Conservation (phyloP, 148 eudicot genomes). For the Euryodendron excelsum region DNA sequence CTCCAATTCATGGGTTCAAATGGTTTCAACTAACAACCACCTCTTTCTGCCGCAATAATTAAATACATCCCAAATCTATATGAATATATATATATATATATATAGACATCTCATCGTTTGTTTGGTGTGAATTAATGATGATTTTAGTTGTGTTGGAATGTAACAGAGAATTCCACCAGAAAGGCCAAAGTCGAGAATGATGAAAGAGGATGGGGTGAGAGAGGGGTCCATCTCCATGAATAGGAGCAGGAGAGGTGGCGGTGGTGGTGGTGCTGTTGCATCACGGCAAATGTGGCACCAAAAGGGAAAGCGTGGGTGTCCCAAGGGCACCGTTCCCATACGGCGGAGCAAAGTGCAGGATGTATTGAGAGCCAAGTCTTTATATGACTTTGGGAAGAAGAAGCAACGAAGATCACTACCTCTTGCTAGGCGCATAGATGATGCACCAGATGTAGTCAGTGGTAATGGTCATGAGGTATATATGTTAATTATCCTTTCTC, state of each 20-base stretch:
- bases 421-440: slow-evolving; percentile 33
- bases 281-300: slow-evolving; percentile 93
- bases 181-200: slow-evolving; percentile 48
- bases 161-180: slow-evolving; percentile 62
- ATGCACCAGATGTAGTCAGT: slow-evolving; percentile 81
- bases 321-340: slow-evolving; percentile 78
- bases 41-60: neutral
- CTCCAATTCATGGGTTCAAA: neutral
- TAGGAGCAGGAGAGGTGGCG: slow-evolving; percentile 11
- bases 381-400: slow-evolving; percentile 83
- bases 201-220: slow-evolving; percentile 22
- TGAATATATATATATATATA: no score
- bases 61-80: no score
- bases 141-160: neutral
- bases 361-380: slow-evolving; percentile 84
- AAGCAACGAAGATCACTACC: slow-evolving; percentile 38
- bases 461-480: slow-evolving; percentile 96
- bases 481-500: no score
- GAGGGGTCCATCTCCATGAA: no score
- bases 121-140: neutral
- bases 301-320: slow-evolving; percentile 69
- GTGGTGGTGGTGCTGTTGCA: slow-evolving; percentile 7
- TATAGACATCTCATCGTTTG: no score
- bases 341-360: slow-evolving; percentile 77
- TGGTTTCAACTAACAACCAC: slow-evolving; percentile 19